Evolutionary conservation across 345 rosid species (phyloP).

Genomic region (Euclidium syriacum): DNA sequence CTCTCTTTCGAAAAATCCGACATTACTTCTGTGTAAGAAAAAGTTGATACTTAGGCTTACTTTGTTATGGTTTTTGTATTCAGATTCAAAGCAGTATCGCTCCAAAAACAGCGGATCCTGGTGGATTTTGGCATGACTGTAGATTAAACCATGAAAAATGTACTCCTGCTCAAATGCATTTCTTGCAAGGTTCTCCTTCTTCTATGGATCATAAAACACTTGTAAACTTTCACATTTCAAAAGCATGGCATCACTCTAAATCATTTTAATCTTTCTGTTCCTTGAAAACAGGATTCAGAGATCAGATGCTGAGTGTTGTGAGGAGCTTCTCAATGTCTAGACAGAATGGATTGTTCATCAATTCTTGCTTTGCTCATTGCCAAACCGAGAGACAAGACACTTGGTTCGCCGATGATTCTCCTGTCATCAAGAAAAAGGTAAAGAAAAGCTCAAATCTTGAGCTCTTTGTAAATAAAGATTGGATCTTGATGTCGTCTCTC

Average conservation of each 20-base stretch:
- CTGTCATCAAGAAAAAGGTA: conserved; percentile 71
- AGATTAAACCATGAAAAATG: conserved; percentile 72
- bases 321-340: conserved; percentile 60
- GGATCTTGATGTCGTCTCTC: neutral
- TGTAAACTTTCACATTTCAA: neutral
- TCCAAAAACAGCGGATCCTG: conserved; percentile 85
- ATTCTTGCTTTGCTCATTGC: conserved; percentile 95
- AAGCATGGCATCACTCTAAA: neutral
- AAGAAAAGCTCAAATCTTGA: conserved; percentile 8
- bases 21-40: neutral
- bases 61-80: conserved; percentile 8
- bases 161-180: conserved; percentile 54
- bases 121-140: conserved; percentile 83
- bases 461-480: neutral
- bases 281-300: conserved; percentile 65
- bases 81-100: conserved; percentile 94
- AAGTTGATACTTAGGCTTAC: conserved; percentile 12
- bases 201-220: neutral
- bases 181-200: conserved; percentile 69
- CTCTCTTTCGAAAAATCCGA: neutral
- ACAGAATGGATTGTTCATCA: conserved; percentile 76
- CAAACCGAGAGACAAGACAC: conserved; percentile 95
- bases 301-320: conserved; percentile 65
- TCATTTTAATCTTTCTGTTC: neutral
- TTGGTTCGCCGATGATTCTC: conserved; percentile 89